Conservation (phyloP, 2,329 filamentous ascomycete species). For the Trichophyton rubrum region DNA sequence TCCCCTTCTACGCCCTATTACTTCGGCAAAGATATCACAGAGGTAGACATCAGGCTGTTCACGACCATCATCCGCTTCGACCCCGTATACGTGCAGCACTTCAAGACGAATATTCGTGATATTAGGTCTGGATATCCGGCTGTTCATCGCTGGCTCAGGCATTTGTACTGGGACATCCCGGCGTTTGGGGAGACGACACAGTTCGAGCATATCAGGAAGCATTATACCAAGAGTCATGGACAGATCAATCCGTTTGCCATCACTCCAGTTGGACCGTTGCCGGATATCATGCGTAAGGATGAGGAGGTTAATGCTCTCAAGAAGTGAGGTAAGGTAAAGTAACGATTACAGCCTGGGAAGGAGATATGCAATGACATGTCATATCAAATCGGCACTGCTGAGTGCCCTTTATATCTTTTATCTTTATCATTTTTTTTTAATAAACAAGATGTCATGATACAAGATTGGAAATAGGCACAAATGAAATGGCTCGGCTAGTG, state of each 20-base stretch:
- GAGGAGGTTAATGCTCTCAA: constrained; percentile 52
- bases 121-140: constrained; percentile 72
- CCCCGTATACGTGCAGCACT: constrained; percentile 68
- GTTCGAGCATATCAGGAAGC: constrained; percentile 88
- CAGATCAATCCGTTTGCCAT: constrained; percentile 58
- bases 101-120: constrained; percentile 72
- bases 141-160: constrained; percentile 68
- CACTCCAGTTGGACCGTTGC: constrained; percentile 72
- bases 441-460: neutral
- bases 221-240: constrained; percentile 54
- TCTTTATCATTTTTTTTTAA: neutral
- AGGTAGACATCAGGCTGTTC: constrained; percentile 67
- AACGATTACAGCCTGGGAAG: neutral
- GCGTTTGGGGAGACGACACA: constrained; percentile 76
- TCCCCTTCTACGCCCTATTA: constrained; percentile 42
- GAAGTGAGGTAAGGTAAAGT: neutral
- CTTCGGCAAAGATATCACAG: constrained; percentile 63
- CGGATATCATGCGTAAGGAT: constrained; percentile 63
- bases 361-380: neutral
- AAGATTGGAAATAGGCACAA: neutral
- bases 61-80: constrained; percentile 64
- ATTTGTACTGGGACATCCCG: constrained; percentile 69
- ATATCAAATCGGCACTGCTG: neutral
- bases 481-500: neutral
- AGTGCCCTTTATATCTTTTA: neutral